Conservation (phyloP, 768 basidiomycete species). For the Psilocybe tampanensis region DNA sequence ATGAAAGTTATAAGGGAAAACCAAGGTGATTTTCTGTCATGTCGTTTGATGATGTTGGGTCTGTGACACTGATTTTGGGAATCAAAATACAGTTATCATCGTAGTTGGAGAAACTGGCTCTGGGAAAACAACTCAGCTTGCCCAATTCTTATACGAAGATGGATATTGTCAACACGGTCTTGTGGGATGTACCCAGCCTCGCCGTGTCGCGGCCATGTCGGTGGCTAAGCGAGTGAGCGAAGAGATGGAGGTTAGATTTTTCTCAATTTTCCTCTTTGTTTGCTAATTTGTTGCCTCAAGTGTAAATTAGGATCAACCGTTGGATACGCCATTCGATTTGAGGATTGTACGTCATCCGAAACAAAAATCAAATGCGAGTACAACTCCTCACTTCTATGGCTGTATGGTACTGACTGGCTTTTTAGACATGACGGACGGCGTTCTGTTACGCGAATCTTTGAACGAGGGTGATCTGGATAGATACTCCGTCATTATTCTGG, state of each 20-base stretch:
- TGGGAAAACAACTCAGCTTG: conserved; percentile 95
- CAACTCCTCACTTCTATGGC: not conserved
- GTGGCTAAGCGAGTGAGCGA: conserved; percentile 99
- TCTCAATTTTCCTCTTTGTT: not conserved
- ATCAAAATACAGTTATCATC: conserved; percentile 65
- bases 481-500: conserved; percentile 97
- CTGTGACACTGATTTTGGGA: conserved; percentile 1
- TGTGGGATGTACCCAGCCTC: conserved; percentile 96
- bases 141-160: conserved; percentile 96
- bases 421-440: conserved; percentile 98
- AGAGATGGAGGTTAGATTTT: conserved; percentile 86
- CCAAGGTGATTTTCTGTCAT: conserved; percentile 62
- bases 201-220: conserved; percentile 99
- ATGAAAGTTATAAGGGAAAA: conserved; percentile 90
- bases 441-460: conserved; percentile 94
- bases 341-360: conserved; percentile 92
- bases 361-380: conserved; percentile 95
- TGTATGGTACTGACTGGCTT: conserved; percentile 3
- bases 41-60: not conserved
- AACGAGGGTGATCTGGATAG: conserved; percentile 98
- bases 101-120: conserved; percentile 99
- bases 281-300: conserved; percentile 33
- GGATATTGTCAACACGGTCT: conserved; percentile 90
- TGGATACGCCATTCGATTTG: conserved; percentile 98
- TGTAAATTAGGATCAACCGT: conserved; percentile 90